Conservation (phyloP, 2,329 filamentous ascomycete species). For the Penicillium hordei region DNA sequence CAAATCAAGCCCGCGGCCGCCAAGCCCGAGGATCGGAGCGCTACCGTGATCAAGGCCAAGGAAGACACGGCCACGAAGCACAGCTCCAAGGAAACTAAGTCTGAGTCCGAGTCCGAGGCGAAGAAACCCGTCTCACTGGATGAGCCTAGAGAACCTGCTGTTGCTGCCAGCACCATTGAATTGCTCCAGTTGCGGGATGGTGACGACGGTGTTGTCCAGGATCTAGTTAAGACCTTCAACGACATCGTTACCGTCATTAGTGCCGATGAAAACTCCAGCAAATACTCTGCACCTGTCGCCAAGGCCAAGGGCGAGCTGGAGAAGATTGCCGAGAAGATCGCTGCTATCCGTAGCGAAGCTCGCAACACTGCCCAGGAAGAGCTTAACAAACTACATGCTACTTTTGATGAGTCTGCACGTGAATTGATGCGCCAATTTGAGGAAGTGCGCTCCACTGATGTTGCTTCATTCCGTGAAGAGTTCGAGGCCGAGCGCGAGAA, state of each 20-base stretch:
- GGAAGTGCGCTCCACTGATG: slow-evolving; percentile 75
- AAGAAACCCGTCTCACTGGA: slow-evolving; percentile 35
- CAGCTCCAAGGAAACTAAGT: slow-evolving; percentile 22
- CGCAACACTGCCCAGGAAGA: slow-evolving; percentile 72
- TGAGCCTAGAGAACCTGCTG: slow-evolving; percentile 40
- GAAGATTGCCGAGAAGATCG: slow-evolving; percentile 76
- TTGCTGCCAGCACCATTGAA: slow-evolving; percentile 67
- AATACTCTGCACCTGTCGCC: slow-evolving; percentile 73
- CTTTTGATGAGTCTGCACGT: slow-evolving; percentile 83
- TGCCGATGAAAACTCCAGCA: slow-evolving; percentile 73
- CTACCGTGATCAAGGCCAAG: slow-evolving; percentile 34
- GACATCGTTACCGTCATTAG: slow-evolving; percentile 93
- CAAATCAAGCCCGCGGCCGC: slow-evolving; percentile 28
- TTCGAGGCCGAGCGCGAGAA: slow-evolving; percentile 84
- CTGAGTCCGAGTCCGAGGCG: slow-evolving; percentile 16
- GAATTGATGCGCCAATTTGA: slow-evolving; percentile 89
- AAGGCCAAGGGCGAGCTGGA: slow-evolving; percentile 83
- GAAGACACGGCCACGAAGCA: slow-evolving; percentile 31
- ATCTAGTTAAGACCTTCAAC: slow-evolving; percentile 92
- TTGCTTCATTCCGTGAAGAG: slow-evolving; percentile 79
- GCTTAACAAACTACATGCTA: slow-evolving; percentile 67
- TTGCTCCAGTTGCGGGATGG: slow-evolving; percentile 72
- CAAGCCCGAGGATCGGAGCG: slow-evolving; percentile 31
- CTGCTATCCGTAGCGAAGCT: slow-evolving; percentile 66
- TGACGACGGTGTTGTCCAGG: slow-evolving; percentile 83